Base-by-base conservation (phyloP, 345 rosid genomes). In the Bruguiera gymnorhiza region DNA sequence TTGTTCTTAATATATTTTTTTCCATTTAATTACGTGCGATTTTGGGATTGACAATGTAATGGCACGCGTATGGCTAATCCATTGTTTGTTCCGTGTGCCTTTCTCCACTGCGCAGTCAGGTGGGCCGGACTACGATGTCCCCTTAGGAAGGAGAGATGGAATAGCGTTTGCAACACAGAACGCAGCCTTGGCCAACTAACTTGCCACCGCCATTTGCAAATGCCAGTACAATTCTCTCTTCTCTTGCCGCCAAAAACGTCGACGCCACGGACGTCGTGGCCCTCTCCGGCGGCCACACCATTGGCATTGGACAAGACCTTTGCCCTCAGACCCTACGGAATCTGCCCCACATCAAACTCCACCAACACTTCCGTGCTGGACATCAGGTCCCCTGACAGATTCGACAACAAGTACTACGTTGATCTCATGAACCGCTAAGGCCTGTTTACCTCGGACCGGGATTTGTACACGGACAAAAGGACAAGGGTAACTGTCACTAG, bases 241-340 rank as follows among this genome's bases (percentile, higher is more conserved):
- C 81, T 27, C 78, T 91, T 8, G 83, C 81, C 46, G 58, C 69
- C 62, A 82, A 89, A 43, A 79, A 78, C 48, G 70, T 93, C 0
- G 81, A 88, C 72, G 67, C 87, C 66, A 89, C 84, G 36, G 97
- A 93, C 60, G 80, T 81, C 0, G 98, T 93, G 0, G 96, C 97
- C 59, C 92, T 89, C 34, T 91, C 98, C 6, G 98, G 98, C 34
- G 95, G 89, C 69, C 98, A 91, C 83, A 94, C 97, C 65, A 85
- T 91, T 20, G 97, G 97, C 1, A 69, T 86, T 4, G 67, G 82
- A 94, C 76, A 68, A 86, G 66, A 76, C 75, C 46, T 94, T 86
- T 64, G 96, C 97, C 50, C 73, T 71, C 16, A 72, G 74, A 61
- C 93, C 87, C 58, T 87, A 80, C 70, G 31, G 26, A 9, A 69